phyloP scores from a whole-genome alignment of 345 rosid genomes.

The Populus pruinosa region DNA sequence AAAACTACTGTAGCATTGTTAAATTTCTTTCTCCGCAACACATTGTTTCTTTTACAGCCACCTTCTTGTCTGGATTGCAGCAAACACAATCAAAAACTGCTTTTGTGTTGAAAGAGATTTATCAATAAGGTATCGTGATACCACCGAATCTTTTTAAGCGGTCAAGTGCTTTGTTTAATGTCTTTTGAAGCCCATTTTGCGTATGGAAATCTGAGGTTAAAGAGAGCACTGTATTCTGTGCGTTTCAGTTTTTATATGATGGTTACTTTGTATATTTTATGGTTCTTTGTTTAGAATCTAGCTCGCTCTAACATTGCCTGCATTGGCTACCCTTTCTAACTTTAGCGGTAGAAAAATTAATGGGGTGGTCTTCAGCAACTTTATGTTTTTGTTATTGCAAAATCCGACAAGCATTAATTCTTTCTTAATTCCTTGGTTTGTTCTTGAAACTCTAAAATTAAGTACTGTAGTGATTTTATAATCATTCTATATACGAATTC shows the following conservation, averaged over 20 bases:
- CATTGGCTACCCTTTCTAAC: not conserved
- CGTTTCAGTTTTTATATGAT: conserved; percentile 3
- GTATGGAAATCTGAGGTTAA: not conserved
- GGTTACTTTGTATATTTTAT: conserved; percentile 3
- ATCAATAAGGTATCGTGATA: not conserved
- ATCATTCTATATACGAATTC: not conserved
- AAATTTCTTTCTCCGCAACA: not conserved
- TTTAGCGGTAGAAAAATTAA: not conserved
- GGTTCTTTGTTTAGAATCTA: not conserved
- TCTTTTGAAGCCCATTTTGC: conserved; percentile 8
- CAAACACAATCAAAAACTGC: conserved; percentile 9
- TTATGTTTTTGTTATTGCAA: not conserved
- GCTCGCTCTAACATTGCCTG: not conserved
- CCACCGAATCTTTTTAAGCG: not conserved
- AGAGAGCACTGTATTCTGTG: not conserved
- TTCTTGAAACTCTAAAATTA: too few species aligned
- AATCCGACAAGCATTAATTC: not conserved
- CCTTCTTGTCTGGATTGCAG: conserved; percentile 13
- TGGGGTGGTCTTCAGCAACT: not conserved
- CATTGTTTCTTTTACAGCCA: conserved; percentile 7
- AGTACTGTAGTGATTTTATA: too few species aligned
- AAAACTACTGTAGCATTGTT: not conserved
- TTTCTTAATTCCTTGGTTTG: not conserved
- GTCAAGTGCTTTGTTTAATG: not conserved
- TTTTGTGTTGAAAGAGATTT: not conserved